Conservation (phyloP, 768 basidiomycete species). For the Fomitopsis pulvina region DNA sequence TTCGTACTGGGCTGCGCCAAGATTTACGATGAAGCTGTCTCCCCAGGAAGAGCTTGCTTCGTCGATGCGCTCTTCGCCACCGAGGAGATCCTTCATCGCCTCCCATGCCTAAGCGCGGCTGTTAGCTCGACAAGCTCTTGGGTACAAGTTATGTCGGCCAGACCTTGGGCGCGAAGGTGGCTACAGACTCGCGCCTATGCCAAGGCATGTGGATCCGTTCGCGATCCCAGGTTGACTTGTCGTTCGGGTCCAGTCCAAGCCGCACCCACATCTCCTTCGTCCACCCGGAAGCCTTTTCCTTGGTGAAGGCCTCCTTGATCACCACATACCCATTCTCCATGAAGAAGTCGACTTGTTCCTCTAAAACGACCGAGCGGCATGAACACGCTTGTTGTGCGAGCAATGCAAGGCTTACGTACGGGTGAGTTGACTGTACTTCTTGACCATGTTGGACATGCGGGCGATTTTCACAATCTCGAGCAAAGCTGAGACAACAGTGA, state of each 20-base stretch:
- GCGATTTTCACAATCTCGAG: neutral
- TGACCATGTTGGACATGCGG: constrained; percentile 9
- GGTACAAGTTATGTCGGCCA: neutral
- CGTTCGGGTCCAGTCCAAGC: constrained; percentile 43
- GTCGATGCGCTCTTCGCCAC: constrained; percentile 52
- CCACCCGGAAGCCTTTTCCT: constrained; percentile 43
- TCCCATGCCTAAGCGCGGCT: constrained; percentile 51
- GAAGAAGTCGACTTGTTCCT: constrained; percentile 46
- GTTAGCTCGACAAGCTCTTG: no score
- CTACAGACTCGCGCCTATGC: constrained; percentile 39
- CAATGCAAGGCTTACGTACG: constrained; percentile 19
- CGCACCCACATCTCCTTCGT: constrained; percentile 46
- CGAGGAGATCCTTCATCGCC: constrained; percentile 54
- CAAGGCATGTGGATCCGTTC: constrained; percentile 53
- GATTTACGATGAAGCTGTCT: constrained; percentile 58
- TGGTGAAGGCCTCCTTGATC: constrained; percentile 46
- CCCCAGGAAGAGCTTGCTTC: constrained; percentile 43
- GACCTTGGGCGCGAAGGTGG: constrained; percentile 47
- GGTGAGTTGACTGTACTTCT: constrained; percentile 33
- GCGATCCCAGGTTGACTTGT: constrained; percentile 48
- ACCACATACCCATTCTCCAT: constrained; percentile 49
- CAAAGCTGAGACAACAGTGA: neutral
- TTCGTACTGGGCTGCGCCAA: constrained; percentile 42
- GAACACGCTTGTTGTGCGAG: neutral
- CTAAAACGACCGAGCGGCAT: constrained; percentile 17